Percentiles rank a stretch among this genome's conserved stretches.
phyloP scores from a whole-genome alignment of 345 rosid species.

The Camelina sativa region DNA sequence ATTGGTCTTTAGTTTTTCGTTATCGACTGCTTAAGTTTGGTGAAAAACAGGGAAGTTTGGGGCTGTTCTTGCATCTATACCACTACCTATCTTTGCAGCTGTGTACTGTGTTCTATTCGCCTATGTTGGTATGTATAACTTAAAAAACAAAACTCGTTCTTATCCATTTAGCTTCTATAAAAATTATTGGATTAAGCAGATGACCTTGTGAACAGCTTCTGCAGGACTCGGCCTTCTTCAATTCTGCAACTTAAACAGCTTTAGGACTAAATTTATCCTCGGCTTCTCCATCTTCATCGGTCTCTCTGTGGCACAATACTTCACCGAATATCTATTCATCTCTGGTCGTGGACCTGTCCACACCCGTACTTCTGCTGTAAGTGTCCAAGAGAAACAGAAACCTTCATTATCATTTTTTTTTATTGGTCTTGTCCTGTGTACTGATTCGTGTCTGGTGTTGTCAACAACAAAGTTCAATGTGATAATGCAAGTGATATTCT shows the following conservation, averaged over 20 bases:
- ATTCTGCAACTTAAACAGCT: conserved; percentile 86
- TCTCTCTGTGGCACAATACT: conserved; percentile 83
- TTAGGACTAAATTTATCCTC: conserved; percentile 78
- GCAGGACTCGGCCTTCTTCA: conserved; percentile 86
- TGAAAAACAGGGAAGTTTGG: conserved; percentile 78
- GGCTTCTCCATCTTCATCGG: conserved; percentile 87
- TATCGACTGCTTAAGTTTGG: conserved; percentile 3
- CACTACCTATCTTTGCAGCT: conserved; percentile 82
- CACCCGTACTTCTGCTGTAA: conserved; percentile 64
- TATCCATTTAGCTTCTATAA: neutral
- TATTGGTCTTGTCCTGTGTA: conserved; percentile 1
- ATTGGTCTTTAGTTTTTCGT: neutral
- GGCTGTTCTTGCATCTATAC: conserved; percentile 90
- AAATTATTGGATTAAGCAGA: neutral
- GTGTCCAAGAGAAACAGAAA: conserved; percentile 32
- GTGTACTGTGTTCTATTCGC: conserved; percentile 81
- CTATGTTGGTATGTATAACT: conserved; percentile 72
- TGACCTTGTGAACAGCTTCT: conserved; percentile 56
- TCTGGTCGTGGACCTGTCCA: conserved; percentile 77
- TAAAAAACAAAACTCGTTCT: neutral
- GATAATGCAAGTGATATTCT: conserved; percentile 82
- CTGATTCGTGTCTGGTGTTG: conserved; percentile 29
- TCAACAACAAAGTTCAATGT: conserved; percentile 65
- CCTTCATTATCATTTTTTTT: neutral
- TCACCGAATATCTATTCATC: conserved; percentile 57